Conservation (phyloP, 2,329 filamentous ascomycete genomes). For the Botrytis byssoidea region DNA sequence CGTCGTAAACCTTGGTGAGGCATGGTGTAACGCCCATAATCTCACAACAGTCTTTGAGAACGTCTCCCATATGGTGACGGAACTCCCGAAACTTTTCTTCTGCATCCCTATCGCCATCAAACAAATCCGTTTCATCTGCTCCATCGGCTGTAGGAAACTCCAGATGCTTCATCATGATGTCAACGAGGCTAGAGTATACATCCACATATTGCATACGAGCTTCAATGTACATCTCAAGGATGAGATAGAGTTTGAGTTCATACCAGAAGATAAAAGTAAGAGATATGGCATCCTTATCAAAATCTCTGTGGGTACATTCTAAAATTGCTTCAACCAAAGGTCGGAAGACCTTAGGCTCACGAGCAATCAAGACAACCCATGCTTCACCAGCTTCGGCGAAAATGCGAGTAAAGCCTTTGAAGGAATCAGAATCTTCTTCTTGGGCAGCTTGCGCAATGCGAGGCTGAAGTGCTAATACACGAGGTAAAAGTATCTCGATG, state of each 20-base stretch:
- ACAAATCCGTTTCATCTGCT: constrained; percentile 76
- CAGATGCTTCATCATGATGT: constrained; percentile 87
- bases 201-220: constrained; percentile 75
- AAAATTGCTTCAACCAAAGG: constrained; percentile 84
- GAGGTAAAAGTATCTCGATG: constrained; percentile 80
- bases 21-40: constrained; percentile 94
- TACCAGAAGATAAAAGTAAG: constrained; percentile 98
- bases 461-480: constrained; percentile 71
- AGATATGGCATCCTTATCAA: constrained; percentile 85
- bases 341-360: constrained; percentile 78
- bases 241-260: constrained; percentile 94
- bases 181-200: constrained; percentile 84
- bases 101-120: constrained; percentile 91
- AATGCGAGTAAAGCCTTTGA: constrained; percentile 84
- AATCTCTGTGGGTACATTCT: constrained; percentile 86
- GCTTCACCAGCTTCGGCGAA: constrained; percentile 92
- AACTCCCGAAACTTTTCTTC: constrained; percentile 98
- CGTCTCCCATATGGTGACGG: constrained; percentile 95
- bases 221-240: constrained; percentile 83
- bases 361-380: constrained; percentile 89
- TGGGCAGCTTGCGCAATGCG: constrained; percentile 73
- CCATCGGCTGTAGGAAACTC: constrained; percentile 73
- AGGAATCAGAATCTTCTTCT: constrained; percentile 79
- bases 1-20: constrained; percentile 79
- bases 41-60: constrained; percentile 93